These are phyloP conservation scores for Aspergillus flavus DNA, from an alignment of 2,329 filamentous ascomycete species.

Conservation along the genomic window DNA sequence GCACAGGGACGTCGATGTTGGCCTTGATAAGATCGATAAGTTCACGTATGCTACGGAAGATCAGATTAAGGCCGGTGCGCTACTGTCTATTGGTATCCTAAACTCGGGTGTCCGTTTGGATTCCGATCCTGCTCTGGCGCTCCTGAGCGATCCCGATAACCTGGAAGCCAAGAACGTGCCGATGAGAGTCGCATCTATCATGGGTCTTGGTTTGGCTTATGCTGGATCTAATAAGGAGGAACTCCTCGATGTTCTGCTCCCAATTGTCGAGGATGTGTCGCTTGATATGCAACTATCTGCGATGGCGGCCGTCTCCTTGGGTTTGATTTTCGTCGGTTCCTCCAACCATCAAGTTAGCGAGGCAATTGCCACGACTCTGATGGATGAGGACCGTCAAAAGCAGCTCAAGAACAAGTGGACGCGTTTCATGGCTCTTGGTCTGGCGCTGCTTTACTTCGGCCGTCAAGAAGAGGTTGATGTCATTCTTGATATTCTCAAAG, in stretches of 20 bases:
- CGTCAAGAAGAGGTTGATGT: constrained; percentile 99
- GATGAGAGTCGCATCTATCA: constrained; percentile 82
- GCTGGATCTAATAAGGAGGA: constrained; percentile 92
- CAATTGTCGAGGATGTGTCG: constrained; percentile 80
- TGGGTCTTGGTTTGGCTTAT: constrained; percentile 93
- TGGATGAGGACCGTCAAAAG: constrained; percentile 88
- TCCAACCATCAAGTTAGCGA: constrained; percentile 89
- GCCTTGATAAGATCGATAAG: constrained; percentile 90
- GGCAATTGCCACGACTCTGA: constrained; percentile 85
- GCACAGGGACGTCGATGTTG: constrained; percentile 90
- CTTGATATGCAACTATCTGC: constrained; percentile 94
- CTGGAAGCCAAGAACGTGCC: constrained; percentile 76
- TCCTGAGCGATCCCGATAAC: constrained; percentile 79
- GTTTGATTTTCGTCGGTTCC: constrained; percentile 89
- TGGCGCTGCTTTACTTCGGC: constrained; percentile 93
- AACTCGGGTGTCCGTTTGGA: constrained; percentile 90
- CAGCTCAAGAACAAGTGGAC: constrained; percentile 99
- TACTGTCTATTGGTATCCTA: constrained; percentile 92
- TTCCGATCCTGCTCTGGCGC: constrained; percentile 83
- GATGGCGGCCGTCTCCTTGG: constrained; percentile 89
- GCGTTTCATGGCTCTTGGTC: constrained; percentile 89
- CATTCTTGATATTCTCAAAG: constrained; percentile 93
- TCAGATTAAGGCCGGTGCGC: constrained; percentile 85
- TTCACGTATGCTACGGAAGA: constrained; percentile 85
- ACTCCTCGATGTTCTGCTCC: constrained; percentile 79